These are phyloP conservation scores for Colletotrichum lentis DNA, from an alignment of 2,329 filamentous ascomycete species.

Conservation along the genomic window DNA sequence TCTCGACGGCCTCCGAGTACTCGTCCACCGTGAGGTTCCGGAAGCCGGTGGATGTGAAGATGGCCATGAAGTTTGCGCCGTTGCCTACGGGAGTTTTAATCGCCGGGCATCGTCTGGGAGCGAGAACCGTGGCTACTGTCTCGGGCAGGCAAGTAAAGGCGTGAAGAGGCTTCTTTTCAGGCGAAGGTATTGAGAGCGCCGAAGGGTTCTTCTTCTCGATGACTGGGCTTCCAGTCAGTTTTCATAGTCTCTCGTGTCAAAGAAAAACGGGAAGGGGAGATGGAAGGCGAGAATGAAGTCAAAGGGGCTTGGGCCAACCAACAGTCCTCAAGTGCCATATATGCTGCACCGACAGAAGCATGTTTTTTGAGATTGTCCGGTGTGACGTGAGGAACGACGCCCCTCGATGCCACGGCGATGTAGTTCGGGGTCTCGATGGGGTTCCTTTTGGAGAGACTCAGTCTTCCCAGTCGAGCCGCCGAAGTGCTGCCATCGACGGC, in stretches of 20 bases:
- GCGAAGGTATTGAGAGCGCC: conserved; percentile 48
- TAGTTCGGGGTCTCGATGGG: conserved; percentile 85
- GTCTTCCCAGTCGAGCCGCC: conserved; percentile 71
- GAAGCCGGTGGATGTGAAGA: conserved; percentile 90
- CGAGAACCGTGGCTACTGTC: conserved; percentile 74
- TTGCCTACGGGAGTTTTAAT: conserved; percentile 76
- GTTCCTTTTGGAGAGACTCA: conserved; percentile 69
- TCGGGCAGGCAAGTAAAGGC: conserved; percentile 78
- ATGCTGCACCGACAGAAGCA: conserved; percentile 73
- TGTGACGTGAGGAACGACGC: conserved; percentile 85
- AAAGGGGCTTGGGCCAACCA: conserved; percentile 49
- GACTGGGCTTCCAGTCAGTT: conserved; percentile 50
- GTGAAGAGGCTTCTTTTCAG: conserved; percentile 68
- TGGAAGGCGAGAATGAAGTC: conserved; percentile 22
- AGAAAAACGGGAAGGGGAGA: too few species aligned
- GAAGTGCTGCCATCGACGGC: conserved; percentile 51
- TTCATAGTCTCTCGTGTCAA: not conserved
- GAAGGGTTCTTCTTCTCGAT: conserved; percentile 63
- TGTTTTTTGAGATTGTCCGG: conserved; percentile 79
- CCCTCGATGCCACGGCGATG: conserved; percentile 81
- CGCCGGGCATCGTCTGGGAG: conserved; percentile 78
- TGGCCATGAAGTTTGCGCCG: conserved; percentile 73
- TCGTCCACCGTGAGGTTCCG: conserved; percentile 71
- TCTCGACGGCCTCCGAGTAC: conserved; percentile 71
- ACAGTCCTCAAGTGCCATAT: conserved; percentile 94